Base-by-base conservation (phyloP, 2,329 filamentous ascomycete species). In the Xylariaceae sp. region DNA sequence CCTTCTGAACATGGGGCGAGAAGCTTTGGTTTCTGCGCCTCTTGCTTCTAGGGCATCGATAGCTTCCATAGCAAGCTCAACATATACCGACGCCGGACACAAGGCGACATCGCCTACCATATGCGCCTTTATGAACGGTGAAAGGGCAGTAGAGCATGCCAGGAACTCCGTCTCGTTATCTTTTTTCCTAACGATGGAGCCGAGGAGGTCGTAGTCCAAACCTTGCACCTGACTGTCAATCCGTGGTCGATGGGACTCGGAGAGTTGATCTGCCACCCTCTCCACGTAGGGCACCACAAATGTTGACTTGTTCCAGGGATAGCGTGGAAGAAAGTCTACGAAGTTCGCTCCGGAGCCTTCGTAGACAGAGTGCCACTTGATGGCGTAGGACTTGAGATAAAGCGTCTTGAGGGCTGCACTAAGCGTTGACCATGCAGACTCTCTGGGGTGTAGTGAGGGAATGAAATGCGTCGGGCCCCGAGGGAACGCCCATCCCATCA, bases 21-120 rank as follows among this genome's bases (percentile, higher is more conserved):
- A 8, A 35, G 26, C 16, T 19, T 34, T 19, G 3, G 13, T n/a
- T 19, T n/a, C 19, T 13, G 16, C 17, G 12, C 4, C 3, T 17
- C 19, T 28, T 9, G 34, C 19, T 3, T 19, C n/a, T 22, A 19
- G 28, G 29, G 33, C n/a, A 29, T 18, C 34, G 16, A 50, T 26
- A 2, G 48, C 53, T 40, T 57, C 52, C 13, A 56, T 40, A 9
- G 37, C 52, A 8, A 55, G 40, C 37, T 57, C 56, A 13, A 56
- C 43, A 24, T 48, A 47, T 4, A 56, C 48, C 11, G 52, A 54
- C 9, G 52, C 52, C 1, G 52, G 50, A 11, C 52, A 54, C 9
- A 54, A 37, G 6, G 50, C 47, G n/a, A 45, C 36, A n/a, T 45
- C 45, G 3, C 43, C 52, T 4, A 54, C 52, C 3, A 31, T 31